Percentiles rank a stretch among this genome's conserved stretches.
Evolutionary conservation across 1,284 basidiomycete genomes (phyloP).

Genomic region (Tilletiopsis washingtonensis): DNA sequence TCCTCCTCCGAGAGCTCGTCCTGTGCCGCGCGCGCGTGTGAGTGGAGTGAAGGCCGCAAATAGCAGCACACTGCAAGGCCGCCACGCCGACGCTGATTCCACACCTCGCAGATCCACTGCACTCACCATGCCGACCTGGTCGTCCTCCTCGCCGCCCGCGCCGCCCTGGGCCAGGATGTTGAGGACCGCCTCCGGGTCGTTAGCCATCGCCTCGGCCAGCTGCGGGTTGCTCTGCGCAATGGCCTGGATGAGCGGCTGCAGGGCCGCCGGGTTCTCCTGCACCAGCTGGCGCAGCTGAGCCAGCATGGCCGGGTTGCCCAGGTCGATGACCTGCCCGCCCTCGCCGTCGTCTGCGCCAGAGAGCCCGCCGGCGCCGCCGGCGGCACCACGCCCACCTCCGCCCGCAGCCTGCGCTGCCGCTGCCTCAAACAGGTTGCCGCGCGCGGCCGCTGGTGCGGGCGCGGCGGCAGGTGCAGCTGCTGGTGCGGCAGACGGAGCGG

Average conservation of each 20-base stretch:
- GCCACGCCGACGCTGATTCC: too few relatives aligned
- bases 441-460: not conserved
- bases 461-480: slow-evolving; percentile 22
- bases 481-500: slow-evolving; percentile 46
- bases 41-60: too few relatives aligned
- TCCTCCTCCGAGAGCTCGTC: slow-evolving; percentile 37
- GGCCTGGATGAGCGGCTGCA: slow-evolving; percentile 43
- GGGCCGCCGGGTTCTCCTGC: slow-evolving; percentile 42
- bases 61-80: too few relatives aligned
- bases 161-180: slow-evolving; percentile 28
- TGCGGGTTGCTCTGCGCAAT: slow-evolving; percentile 45
- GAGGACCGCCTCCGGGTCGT: slow-evolving; percentile 42
- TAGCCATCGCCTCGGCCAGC: slow-evolving; percentile 39
- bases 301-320: slow-evolving; percentile 44
- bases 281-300: slow-evolving; percentile 40
- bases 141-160: slow-evolving; percentile 14
- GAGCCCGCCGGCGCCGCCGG: slow-evolving; percentile 12
- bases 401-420: slow-evolving; percentile 40
- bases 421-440: slow-evolving; percentile 49
- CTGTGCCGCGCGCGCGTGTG: too few relatives aligned
- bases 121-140: slow-evolving; percentile 22
- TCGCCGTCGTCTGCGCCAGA: slow-evolving; percentile 35
- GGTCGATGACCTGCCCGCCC: slow-evolving; percentile 39
- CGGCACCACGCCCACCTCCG: slow-evolving; percentile 16
- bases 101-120: too few relatives aligned